phyloP scores from a whole-genome alignment of 208 protist genomes.

The Acanthamoeba sp. region DNA sequence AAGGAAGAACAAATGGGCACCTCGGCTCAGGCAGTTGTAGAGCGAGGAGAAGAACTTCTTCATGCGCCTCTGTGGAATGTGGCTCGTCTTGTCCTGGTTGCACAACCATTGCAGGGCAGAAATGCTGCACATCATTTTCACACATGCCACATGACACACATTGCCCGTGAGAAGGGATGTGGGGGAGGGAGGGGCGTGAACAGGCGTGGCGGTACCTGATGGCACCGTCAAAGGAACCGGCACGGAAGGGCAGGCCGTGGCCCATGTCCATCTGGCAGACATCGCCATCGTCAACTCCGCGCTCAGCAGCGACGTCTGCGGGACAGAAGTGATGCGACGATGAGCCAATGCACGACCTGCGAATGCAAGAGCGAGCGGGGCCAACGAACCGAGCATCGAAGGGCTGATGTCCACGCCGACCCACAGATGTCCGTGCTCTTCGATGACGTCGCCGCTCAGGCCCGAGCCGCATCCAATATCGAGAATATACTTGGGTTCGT shows the following conservation, averaged over 20 bases:
- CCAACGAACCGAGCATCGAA: slow-evolving; percentile 94
- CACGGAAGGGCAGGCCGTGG: slow-evolving; percentile 96
- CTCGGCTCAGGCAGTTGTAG: slow-evolving; percentile 94
- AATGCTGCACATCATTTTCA: slow-evolving; percentile 89
- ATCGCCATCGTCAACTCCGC: slow-evolving; percentile 92
- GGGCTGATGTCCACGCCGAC: slow-evolving; percentile 97
- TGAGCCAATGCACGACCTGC: neutral
- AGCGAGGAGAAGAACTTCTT: slow-evolving; percentile 97
- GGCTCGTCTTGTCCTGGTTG: slow-evolving; percentile 95
- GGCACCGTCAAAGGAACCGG: slow-evolving; percentile 98
- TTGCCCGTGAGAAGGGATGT: no score
- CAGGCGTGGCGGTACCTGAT: slow-evolving; percentile 87
- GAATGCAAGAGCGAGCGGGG: slow-evolving; percentile 20
- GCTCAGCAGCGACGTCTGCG: slow-evolving; percentile 90
- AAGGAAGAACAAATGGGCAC: slow-evolving; percentile 8
- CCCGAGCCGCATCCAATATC: slow-evolving; percentile 99
- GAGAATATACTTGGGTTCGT: slow-evolving; percentile 92
- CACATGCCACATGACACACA: neutral
- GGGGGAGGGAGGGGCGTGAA: neutral
- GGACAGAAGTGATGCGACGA: no score
- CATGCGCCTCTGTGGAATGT: slow-evolving; percentile 96
- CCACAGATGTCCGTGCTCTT: slow-evolving; percentile 96
- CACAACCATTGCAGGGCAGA: slow-evolving; percentile 99
- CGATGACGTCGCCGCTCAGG: slow-evolving; percentile 96
- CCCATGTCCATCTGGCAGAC: slow-evolving; percentile 96